Percentiles rank a stretch among this genome's conserved stretches.
These are phyloP conservation scores for Platismatia glauca DNA, from an alignment of 495 filamentous ascomycete genomes.

Conservation along the genomic window DNA sequence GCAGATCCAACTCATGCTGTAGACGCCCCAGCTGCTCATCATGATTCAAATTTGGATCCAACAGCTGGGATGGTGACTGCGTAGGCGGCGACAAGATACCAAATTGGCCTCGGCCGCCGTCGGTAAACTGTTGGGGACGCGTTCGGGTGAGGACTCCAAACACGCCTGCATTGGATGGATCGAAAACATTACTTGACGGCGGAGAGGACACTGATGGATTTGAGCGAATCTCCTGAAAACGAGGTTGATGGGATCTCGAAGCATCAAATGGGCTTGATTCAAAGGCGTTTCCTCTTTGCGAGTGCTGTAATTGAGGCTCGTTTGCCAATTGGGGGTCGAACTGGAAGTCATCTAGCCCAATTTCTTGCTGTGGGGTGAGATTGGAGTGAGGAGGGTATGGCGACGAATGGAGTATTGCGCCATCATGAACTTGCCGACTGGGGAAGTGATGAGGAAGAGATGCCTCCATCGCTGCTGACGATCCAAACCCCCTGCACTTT, in stretches of 20 bases:
- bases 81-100: conserved; percentile 35
- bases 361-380: conserved; percentile 32
- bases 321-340: conserved; percentile 28
- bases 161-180: conserved; percentile 20
- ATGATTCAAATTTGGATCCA: conserved; percentile 25
- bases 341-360: conserved; percentile 35
- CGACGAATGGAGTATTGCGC: conserved; percentile 18
- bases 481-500: not conserved
- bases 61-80: conserved; percentile 21
- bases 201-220: conserved; percentile 24
- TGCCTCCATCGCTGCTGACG: conserved; percentile 15
- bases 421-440: conserved; percentile 15
- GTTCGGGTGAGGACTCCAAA: conserved; percentile 34
- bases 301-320: conserved; percentile 30
- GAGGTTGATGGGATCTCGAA: conserved; percentile 25
- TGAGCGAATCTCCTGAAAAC: conserved; percentile 25
- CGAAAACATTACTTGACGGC: conserved; percentile 17
- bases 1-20: conserved; percentile 32
- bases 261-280: conserved; percentile 16
- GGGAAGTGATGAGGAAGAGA: conserved; percentile 22
- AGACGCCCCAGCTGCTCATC: conserved; percentile 30
- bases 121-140: conserved; percentile 24
- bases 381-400: conserved; percentile 19
- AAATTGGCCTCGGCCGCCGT: conserved; percentile 29
- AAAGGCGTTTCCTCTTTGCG: conserved; percentile 30